Conservation (phyloP, 805 yeast genomes). For the Candida chauliodis region DNA sequence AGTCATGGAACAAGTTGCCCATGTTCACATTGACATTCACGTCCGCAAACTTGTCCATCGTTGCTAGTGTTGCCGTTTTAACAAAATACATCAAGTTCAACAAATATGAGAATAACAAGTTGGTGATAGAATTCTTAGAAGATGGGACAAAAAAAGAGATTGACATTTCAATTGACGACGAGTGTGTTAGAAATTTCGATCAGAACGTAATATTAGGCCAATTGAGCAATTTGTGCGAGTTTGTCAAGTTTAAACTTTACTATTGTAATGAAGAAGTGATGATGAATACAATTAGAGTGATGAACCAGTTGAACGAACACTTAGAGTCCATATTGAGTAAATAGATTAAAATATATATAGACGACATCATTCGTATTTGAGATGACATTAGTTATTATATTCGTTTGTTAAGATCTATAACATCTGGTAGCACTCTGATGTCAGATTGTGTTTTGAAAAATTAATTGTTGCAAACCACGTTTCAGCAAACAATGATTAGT, state of each 20-base stretch:
- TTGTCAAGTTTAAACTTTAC: slow-evolving; percentile 6
- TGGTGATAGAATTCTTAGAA: slow-evolving; percentile 8
- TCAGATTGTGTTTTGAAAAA: neutral
- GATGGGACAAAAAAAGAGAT: neutral
- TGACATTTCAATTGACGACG: neutral
- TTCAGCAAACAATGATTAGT: slow-evolving; percentile 6
- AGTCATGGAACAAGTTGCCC: slow-evolving; percentile 19
- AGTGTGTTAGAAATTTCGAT: neutral
- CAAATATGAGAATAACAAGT: slow-evolving; percentile 5
- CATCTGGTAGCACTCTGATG: too few relatives aligned
- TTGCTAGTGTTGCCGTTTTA: slow-evolving; percentile 18
- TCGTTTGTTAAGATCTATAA: too few relatives aligned
- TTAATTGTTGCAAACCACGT: slow-evolving; percentile 6
- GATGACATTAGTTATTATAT: too few relatives aligned
- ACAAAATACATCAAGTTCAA: slow-evolving; percentile 12
- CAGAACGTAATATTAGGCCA: slow-evolving; percentile 1
- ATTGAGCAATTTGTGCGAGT: slow-evolving; percentile 7
- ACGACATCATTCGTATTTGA: too few relatives aligned
- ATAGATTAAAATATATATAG: too few relatives aligned
- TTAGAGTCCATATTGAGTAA: slow-evolving; percentile 3
- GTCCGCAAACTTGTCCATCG: slow-evolving; percentile 14
- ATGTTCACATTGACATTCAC: slow-evolving; percentile 15
- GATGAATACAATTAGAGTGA: slow-evolving; percentile 2
- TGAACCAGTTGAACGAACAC: slow-evolving; percentile 5
- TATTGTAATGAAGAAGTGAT: slow-evolving; percentile 8